Evolutionary conservation across 345 rosid species (phyloP).

Genomic region (Arabis hirsuta): DNA sequence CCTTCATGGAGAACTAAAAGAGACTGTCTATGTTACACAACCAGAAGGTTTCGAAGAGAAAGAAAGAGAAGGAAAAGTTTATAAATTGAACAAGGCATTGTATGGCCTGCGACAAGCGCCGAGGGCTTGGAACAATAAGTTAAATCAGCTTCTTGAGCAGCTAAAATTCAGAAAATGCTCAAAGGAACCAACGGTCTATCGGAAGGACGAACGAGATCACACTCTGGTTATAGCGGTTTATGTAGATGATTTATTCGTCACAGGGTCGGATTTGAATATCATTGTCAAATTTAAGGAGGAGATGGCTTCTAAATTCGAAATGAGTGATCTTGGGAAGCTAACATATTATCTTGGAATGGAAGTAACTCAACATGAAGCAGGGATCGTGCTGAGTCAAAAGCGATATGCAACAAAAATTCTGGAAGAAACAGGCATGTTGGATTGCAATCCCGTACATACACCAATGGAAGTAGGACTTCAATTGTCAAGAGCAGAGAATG

Average conservation of each 20-base stretch:
- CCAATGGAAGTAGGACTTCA: not conserved
- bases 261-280: not conserved
- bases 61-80: not conserved
- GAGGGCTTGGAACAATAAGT: not conserved
- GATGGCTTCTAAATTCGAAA: too few species aligned
- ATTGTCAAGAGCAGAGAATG: too few species aligned
- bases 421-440: not conserved
- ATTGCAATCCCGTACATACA: not conserved
- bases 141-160: too few species aligned
- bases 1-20: too few species aligned
- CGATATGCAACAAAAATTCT: not conserved
- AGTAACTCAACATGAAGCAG: not conserved
- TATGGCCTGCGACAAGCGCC: not conserved
- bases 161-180: not conserved
- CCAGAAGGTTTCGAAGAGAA: not conserved
- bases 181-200: not conserved
- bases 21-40: not conserved
- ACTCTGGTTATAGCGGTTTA: not conserved
- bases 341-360: not conserved
- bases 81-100: not conserved
- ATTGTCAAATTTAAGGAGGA: too few species aligned
- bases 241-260: not conserved
- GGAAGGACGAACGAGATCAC: not conserved
- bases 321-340: too few species aligned
- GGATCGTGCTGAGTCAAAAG: not conserved